Evolutionary conservation across 1,284 basidiomycete genomes (phyloP).

Genomic region (Leccinum cinnamomeum): DNA sequence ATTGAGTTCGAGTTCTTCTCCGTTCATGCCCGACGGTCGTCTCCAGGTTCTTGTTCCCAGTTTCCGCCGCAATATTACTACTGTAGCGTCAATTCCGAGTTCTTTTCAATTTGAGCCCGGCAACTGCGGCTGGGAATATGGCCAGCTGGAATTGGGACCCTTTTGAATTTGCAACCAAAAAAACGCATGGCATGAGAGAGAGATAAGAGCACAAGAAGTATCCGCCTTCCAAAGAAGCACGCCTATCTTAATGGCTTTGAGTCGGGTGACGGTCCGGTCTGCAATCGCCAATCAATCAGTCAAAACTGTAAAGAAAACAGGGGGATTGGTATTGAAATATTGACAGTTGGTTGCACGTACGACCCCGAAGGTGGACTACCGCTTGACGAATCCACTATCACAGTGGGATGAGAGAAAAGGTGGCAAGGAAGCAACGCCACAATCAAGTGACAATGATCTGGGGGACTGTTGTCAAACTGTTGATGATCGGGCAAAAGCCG

Average conservation of each 20-base stretch:
- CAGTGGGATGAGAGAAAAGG: background rate
- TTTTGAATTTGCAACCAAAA: conserved; percentile 2
- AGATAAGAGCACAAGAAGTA: conserved; percentile 2
- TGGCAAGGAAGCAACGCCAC: background rate
- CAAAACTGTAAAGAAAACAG: background rate
- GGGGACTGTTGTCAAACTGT: background rate
- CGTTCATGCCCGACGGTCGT: background rate
- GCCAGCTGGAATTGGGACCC: background rate
- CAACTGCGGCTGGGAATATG: background rate
- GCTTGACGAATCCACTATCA: too few species aligned
- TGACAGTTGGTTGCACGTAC: background rate
- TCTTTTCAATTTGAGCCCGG: background rate
- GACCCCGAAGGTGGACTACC: background rate
- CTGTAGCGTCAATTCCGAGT: background rate
- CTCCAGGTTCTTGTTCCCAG: background rate
- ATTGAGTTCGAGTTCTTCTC: background rate
- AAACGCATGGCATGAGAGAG: background rate
- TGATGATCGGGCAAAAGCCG: background rate
- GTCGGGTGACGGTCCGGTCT: background rate
- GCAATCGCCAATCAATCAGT: background rate
- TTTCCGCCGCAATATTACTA: background rate
- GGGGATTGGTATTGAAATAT: background rate
- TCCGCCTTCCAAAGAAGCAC: background rate
- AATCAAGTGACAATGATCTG: background rate
- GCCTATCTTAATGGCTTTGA: background rate